A percentile compares a stretch with the other conserved stretches of the same genome.
Conservation (phyloP, 331 rosid genomes). For the Pyrus hybrid region DNA sequence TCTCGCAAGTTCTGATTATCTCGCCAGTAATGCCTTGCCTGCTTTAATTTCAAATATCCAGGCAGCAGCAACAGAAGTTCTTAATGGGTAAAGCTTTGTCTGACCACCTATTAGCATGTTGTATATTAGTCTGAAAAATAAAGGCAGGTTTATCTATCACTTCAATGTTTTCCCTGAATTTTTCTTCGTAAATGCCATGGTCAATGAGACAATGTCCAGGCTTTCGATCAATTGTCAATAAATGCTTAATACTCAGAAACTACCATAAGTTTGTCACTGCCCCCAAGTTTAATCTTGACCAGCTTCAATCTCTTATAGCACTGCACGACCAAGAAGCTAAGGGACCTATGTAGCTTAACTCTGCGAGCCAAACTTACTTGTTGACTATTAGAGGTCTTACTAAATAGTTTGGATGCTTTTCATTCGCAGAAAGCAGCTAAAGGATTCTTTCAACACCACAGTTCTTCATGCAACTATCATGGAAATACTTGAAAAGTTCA, state of each 20-base stretch:
- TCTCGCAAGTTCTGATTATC: conserved; percentile 76
- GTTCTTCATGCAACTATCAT: conserved; percentile 45
- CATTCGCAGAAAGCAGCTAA: conserved; percentile 69
- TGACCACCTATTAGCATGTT: background rate
- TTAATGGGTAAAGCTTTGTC: conserved; percentile 61
- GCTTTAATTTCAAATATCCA: conserved; percentile 67
- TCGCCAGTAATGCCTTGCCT: conserved; percentile 52
- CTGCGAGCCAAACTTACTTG: background rate
- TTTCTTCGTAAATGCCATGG: background rate
- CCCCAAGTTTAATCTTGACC: background rate
- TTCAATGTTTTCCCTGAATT: no score
- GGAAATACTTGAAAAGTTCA: conserved; percentile 62
- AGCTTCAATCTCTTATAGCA: background rate
- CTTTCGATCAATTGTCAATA: background rate
- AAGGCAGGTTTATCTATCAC: background rate
- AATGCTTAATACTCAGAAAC: background rate
- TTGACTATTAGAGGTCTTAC: background rate
- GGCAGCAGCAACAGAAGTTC: conserved; percentile 62
- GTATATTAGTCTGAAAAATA: no score
- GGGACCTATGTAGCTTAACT: background rate
- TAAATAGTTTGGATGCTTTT: conserved; percentile 17
- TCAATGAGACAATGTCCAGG: background rate
- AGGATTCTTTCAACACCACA: conserved; percentile 43
- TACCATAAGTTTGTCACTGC: background rate
- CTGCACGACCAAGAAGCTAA: background rate